These are phyloP conservation scores for Conticribra guillardii DNA, from an alignment of 108 stramenopile species.

Conservation along the genomic window DNA sequence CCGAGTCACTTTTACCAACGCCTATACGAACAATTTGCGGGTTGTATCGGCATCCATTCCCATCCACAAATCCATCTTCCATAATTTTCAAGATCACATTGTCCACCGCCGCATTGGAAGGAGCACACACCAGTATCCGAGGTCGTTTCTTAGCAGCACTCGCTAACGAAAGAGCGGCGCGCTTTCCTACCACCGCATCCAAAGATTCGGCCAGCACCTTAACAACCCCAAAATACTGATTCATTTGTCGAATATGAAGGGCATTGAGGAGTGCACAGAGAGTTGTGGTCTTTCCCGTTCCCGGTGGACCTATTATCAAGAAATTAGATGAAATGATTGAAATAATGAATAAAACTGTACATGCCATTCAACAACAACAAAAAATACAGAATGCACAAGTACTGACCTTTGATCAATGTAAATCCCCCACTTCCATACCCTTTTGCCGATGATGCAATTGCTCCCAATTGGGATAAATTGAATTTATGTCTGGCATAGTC, in stretches of 20 bases:
- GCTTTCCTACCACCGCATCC: slow-evolving; percentile 54
- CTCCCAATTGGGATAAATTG: slow-evolving; percentile 82
- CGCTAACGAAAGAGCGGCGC: slow-evolving; percentile 32
- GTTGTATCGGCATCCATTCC: slow-evolving; percentile 88
- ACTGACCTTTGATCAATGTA: slow-evolving; percentile 76
- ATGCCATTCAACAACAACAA: no score
- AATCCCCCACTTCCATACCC: slow-evolving; percentile 58
- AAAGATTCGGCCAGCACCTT: slow-evolving; percentile 69
- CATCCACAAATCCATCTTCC: slow-evolving; percentile 92
- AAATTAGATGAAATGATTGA: not conserved
- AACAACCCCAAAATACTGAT: slow-evolving; percentile 84
- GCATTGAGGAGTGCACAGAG: slow-evolving; percentile 91
- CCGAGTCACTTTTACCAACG: slow-evolving; percentile 65
- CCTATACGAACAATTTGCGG: slow-evolving; percentile 95
- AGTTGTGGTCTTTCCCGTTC: slow-evolving; percentile 92
- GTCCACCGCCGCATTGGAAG: slow-evolving; percentile 98
- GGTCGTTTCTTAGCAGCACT: slow-evolving; percentile 73
- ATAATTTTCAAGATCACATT: slow-evolving; percentile 95
- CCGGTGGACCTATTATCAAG: slow-evolving; percentile 64
- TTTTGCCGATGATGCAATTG: slow-evolving; percentile 55
- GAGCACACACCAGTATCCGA: slow-evolving; percentile 92
- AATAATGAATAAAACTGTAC: not conserved
- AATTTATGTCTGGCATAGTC: slow-evolving; percentile 73
- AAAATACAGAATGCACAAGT: no score
- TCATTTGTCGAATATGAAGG: slow-evolving; percentile 91